A percentile compares a stretch with the other conserved stretches of the same genome.
Evolutionary conservation across 1,284 basidiomycete genomes (phyloP).

Genomic region (Sanghuangporus weigelae): DNA sequence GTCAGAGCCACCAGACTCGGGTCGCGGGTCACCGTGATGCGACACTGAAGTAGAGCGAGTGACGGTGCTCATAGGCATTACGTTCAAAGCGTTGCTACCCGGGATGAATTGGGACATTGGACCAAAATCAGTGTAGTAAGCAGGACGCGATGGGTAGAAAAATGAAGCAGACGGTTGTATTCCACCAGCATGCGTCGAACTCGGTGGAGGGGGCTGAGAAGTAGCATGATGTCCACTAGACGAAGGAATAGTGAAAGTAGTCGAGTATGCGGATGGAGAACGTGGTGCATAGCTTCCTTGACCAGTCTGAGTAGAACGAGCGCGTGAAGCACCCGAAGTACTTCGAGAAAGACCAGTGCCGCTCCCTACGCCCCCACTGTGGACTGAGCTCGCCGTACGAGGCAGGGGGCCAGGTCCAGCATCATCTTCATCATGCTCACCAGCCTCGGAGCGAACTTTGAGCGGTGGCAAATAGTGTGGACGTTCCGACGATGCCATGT

Average conservation of each 20-base stretch:
- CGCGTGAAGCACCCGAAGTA: slow-evolving; percentile 9
- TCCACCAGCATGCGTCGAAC: slow-evolving; percentile 60
- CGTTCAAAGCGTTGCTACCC: neutral
- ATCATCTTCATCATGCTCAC: neutral
- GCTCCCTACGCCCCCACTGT: neutral
- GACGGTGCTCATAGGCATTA: slow-evolving; percentile 22
- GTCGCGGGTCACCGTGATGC: slow-evolving; percentile 5
- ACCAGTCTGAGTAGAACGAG: slow-evolving; percentile 3
- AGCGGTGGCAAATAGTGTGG: slow-evolving; percentile 10
- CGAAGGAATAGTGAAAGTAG: slow-evolving; percentile 10
- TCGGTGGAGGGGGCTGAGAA: slow-evolving; percentile 16
- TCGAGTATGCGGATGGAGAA: slow-evolving; percentile 10
- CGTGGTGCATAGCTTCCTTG: slow-evolving; percentile 9
- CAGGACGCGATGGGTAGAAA: slow-evolving; percentile 62
- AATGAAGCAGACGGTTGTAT: slow-evolving; percentile 71
- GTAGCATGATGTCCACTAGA: slow-evolving; percentile 1
- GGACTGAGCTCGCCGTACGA: slow-evolving; percentile 11
- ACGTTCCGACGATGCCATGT: slow-evolving; percentile 8
- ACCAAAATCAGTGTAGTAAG: slow-evolving; percentile 30
- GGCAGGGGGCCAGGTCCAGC: slow-evolving; percentile 13
- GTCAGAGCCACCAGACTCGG: slow-evolving; percentile 14
- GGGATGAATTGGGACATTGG: slow-evolving; percentile 33
- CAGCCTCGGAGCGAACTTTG: neutral
- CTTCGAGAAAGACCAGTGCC: slow-evolving; percentile 4
- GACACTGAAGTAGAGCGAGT: slow-evolving; percentile 22